Conservation (phyloP, 495 filamentous ascomycete genomes). For the Terfezia boudieri region DNA sequence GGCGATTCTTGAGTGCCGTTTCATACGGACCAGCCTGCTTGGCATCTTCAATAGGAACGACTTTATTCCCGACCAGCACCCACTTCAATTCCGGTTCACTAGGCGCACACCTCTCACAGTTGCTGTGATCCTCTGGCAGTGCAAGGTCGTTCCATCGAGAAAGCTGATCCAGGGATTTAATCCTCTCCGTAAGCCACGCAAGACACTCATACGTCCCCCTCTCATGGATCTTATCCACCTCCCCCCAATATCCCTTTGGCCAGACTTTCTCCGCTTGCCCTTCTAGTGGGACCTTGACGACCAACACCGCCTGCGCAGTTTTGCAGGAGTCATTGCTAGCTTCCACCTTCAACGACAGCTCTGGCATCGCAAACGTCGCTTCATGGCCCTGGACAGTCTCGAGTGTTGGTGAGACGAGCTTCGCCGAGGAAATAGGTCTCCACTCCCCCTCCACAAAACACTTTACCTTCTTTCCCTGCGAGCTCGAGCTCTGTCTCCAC, state of each 20-base stretch:
- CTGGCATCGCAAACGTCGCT: slow-evolving; percentile 8
- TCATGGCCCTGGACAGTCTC: slow-evolving; percentile 1
- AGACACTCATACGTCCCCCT: slow-evolving; percentile 18
- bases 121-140: slow-evolving; percentile 2
- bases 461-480: background rate
- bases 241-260: slow-evolving; percentile 16
- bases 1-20: slow-evolving; percentile 22
- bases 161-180: slow-evolving; percentile 10
- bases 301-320: slow-evolving; percentile 15
- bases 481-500: slow-evolving; percentile 6
- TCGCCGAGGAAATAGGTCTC: slow-evolving; percentile 8
- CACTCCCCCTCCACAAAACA: slow-evolving; percentile 15
- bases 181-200: slow-evolving; percentile 21
- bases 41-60: slow-evolving; percentile 19
- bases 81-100: slow-evolving; percentile 17
- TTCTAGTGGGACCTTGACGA: slow-evolving; percentile 15
- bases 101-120: slow-evolving; percentile 21
- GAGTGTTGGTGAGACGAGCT: slow-evolving; percentile 9
- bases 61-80: slow-evolving; percentile 14
- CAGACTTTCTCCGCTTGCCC: slow-evolving; percentile 16
- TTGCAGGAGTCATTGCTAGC: slow-evolving; percentile 6
- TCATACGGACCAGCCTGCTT: slow-evolving; percentile 20
- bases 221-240: slow-evolving; percentile 18
- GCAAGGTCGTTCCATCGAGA: slow-evolving; percentile 8
- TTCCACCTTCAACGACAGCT: slow-evolving; percentile 4